Conservation (phyloP, 345 rosid genomes). For the Barbarea vulgaris region DNA sequence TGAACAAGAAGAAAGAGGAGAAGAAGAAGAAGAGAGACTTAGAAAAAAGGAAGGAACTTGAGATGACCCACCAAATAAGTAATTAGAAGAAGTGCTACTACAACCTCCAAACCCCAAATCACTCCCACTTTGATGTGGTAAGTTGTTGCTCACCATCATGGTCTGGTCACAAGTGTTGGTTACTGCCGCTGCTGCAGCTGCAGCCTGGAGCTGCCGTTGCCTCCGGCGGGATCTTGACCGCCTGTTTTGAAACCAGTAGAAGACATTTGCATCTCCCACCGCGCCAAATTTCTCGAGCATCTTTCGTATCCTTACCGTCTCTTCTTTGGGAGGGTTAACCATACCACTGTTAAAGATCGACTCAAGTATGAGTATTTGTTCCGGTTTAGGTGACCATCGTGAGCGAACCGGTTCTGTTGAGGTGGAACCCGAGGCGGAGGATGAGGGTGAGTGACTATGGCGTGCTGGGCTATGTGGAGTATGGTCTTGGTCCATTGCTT, state of each 20-base stretch:
- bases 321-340: constrained; percentile 98
- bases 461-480: constrained; percentile 45
- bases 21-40: constrained; percentile 34
- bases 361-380: constrained; percentile 96
- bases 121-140: constrained; percentile 38
- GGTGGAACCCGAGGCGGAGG: constrained; percentile 49
- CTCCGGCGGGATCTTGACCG: constrained; percentile 96
- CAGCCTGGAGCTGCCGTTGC: constrained; percentile 87
- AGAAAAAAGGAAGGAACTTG: constrained; percentile 35
- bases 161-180: constrained; percentile 37
- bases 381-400: constrained; percentile 98
- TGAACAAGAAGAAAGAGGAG: constrained; percentile 43
- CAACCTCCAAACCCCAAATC: constrained; percentile 44
- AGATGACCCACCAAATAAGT: constrained; percentile 40
- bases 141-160: constrained; percentile 40
- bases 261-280: constrained; percentile 97
- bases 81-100: constrained; percentile 35
- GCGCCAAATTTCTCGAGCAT: constrained; percentile 89
- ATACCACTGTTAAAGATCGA: constrained; percentile 98
- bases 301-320: constrained; percentile 87
- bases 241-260: constrained; percentile 99
- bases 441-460: constrained; percentile 36
- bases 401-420: constrained; percentile 84
- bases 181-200: constrained; percentile 45
- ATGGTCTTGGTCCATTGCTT: constrained; percentile 73